A percentile compares a stretch with the other conserved stretches of the same genome.
These are phyloP conservation scores for Penicillium canariense DNA, from an alignment of 495 filamentous ascomycete species.

Conservation along the genomic window DNA sequence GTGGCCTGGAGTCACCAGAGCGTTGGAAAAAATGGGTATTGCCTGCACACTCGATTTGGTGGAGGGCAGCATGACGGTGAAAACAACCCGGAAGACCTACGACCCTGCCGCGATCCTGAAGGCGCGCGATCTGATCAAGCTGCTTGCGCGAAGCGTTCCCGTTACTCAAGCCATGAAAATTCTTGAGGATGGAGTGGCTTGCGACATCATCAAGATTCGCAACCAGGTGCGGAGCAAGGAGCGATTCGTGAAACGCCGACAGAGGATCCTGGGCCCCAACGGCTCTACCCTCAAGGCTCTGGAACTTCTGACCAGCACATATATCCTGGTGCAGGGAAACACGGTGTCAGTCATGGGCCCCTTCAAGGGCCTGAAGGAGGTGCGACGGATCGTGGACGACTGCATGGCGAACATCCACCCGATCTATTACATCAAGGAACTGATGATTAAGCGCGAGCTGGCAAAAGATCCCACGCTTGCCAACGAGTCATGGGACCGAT, in stretches of 20 bases:
- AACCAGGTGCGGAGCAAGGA: conserved; percentile 92
- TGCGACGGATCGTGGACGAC: conserved; percentile 85
- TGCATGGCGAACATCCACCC: conserved; percentile 96
- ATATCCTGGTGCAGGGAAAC: conserved; percentile 96
- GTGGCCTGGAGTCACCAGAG: conserved; percentile 80
- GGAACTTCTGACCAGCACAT: conserved; percentile 89
- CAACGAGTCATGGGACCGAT: conserved; percentile 90
- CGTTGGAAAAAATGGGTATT: conserved; percentile 78
- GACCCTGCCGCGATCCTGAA: conserved; percentile 95
- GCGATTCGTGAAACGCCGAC: conserved; percentile 92
- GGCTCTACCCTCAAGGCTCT: conserved; percentile 89
- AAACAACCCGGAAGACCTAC: conserved; percentile 91
- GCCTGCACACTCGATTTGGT: conserved; percentile 90
- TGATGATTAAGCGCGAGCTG: conserved; percentile 99
- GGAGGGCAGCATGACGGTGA: conserved; percentile 93
- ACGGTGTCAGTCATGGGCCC: conserved; percentile 89
- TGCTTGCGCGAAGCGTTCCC: conserved; percentile 88
- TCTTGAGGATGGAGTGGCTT: conserved; percentile 82
- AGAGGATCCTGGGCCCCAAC: conserved; percentile 83
- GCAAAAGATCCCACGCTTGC: conserved; percentile 87
- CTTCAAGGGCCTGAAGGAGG: conserved; percentile 90
- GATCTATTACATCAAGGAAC: conserved; percentile 94
- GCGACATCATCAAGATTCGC: conserved; percentile 92
- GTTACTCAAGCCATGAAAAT: conserved; percentile 87
- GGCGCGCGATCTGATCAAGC: conserved; percentile 88